These are phyloP conservation scores for Sarcodon aspratus DNA, from an alignment of 768 basidiomycete genomes.

Conservation along the genomic window DNA sequence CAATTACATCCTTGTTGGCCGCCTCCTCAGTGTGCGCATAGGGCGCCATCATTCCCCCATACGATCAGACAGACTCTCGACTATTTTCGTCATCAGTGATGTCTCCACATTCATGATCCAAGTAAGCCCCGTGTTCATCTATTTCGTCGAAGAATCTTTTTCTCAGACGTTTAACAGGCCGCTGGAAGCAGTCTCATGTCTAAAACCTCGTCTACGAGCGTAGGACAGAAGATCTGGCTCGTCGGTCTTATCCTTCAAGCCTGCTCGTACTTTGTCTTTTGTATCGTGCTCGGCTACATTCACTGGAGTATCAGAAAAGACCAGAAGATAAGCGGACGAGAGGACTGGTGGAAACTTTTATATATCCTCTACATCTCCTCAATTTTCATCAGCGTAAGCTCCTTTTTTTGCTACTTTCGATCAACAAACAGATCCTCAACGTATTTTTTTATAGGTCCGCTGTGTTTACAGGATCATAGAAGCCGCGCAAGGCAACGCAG, in stretches of 20 bases:
- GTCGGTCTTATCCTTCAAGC: constrained; percentile 4
- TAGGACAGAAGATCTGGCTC: constrained; percentile 1
- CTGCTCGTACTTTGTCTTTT: constrained; percentile 7
- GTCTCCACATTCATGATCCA: constrained; percentile 59
- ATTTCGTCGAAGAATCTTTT: background rate
- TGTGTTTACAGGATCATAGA: constrained; percentile 48
- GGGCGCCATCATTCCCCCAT: constrained; percentile 37
- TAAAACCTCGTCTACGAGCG: constrained; percentile 20
- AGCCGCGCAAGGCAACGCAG: constrained; percentile 36
- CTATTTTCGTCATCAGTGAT: constrained; percentile 51
- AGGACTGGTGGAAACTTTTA: constrained; percentile 50
- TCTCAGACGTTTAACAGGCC: constrained; percentile 20
- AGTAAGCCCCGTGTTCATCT: constrained; percentile 15
- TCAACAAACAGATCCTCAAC: background rate
- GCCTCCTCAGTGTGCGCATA: constrained; percentile 7
- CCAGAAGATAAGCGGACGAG: constrained; percentile 25
- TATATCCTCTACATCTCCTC: constrained; percentile 41
- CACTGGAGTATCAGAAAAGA: background rate
- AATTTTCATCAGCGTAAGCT: constrained; percentile 48
- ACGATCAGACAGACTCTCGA: constrained; percentile 35
- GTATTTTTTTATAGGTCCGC: constrained; percentile 33
- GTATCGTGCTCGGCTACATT: constrained; percentile 28
- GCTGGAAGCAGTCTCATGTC: constrained; percentile 36
- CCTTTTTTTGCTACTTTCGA: background rate
- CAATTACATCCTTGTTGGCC: constrained; percentile 21